Percentiles rank a stretch among this genome's conserved stretches.
Evolutionary conservation across 2,329 filamentous ascomycete genomes (phyloP).

Genomic region (Alternaria conjuncta): DNA sequence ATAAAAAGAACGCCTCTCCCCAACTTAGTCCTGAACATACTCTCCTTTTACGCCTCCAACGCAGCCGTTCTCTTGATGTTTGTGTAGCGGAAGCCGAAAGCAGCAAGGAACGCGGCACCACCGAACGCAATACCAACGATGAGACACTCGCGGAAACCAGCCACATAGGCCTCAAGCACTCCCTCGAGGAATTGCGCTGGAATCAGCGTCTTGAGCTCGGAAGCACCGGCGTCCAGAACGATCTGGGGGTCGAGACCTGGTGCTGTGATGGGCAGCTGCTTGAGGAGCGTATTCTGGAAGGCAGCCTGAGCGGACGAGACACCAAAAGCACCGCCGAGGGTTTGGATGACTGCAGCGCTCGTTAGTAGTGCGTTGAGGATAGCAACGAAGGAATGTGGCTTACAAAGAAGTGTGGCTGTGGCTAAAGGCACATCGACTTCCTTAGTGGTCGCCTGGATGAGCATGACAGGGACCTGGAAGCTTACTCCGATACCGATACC

Average conservation of each 20-base stretch:
- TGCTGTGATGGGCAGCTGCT: conserved; percentile 36
- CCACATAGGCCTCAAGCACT: conserved; percentile 1
- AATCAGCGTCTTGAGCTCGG: background rate
- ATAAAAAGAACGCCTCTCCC: background rate
- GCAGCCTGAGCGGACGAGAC: conserved; percentile 49
- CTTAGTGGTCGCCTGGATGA: conserved; percentile 45
- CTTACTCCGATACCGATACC: conserved; percentile 48
- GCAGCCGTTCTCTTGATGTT: background rate
- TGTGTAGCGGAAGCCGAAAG: background rate
- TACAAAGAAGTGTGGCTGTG: conserved; percentile 49
- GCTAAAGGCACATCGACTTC: conserved; percentile 45
- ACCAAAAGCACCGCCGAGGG: conserved; percentile 51
- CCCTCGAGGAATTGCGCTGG: background rate
- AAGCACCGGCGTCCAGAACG: conserved; percentile 50
- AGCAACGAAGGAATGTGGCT: background rate
- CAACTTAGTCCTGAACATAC: background rate
- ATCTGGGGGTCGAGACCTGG: conserved; percentile 24
- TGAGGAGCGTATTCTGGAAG: conserved; percentile 50
- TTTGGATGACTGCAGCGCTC: conserved; percentile 22
- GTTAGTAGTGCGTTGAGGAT: background rate
- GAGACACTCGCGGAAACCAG: background rate
- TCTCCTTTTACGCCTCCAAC: background rate
- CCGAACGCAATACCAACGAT: conserved; percentile 3
- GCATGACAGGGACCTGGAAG: conserved; percentile 40
- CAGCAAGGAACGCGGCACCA: conserved; percentile 1